Evolutionary conservation across 2,329 filamentous ascomycete species (phyloP).

Genomic region (Kalaharituber pfeilii): DNA sequence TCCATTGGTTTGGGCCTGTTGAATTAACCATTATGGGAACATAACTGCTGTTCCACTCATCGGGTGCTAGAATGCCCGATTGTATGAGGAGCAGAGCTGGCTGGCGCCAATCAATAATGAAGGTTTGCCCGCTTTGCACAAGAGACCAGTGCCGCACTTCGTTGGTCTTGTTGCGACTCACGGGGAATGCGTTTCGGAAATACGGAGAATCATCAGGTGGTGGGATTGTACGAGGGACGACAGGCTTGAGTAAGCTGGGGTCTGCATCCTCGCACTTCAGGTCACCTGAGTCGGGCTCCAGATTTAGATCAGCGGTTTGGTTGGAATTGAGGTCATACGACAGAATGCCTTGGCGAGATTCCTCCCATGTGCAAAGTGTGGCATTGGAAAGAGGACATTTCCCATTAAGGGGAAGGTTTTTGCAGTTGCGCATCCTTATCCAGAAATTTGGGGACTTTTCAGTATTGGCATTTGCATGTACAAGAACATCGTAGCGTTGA

Average conservation of each 20-base stretch:
- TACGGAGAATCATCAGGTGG: background rate
- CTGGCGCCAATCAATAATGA: background rate
- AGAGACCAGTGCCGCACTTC: background rate
- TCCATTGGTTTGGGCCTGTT: constrained; percentile 23
- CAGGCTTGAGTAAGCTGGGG: background rate
- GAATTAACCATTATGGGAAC: constrained; percentile 19
- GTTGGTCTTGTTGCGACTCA: background rate
- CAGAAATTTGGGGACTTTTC: constrained; percentile 26
- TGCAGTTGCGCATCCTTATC: constrained; percentile 27
- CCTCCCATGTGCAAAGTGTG: background rate
- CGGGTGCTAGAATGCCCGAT: background rate
- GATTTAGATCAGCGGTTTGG: background rate
- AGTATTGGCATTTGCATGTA: too few species aligned
- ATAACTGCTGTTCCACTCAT: background rate
- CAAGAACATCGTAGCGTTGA: too few species aligned
- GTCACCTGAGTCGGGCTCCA: background rate
- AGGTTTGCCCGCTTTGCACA: too few species aligned
- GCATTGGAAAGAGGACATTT: background rate
- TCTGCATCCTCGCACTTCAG: background rate
- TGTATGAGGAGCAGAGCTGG: background rate
- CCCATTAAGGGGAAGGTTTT: background rate
- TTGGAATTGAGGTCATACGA: background rate
- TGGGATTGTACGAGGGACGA: background rate
- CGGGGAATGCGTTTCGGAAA: background rate
- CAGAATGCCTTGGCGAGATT: background rate